Evolutionary conservation across 768 basidiomycete species (phyloP), one percentile per base, ranked within the genome.

Genomic region (Pisolithus microcarpus): DNA sequence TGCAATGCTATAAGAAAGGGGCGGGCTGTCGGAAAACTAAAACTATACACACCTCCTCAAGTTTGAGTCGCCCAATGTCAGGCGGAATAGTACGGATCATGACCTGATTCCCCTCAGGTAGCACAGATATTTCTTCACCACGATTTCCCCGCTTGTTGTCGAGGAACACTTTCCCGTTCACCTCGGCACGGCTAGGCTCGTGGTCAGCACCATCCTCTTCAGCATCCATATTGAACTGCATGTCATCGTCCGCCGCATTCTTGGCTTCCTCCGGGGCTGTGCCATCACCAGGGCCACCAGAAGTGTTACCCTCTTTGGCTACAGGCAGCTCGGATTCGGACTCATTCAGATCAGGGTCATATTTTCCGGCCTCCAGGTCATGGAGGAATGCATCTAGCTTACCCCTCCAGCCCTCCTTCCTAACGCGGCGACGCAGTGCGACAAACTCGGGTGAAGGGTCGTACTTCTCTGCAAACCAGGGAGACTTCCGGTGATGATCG

Each of bases 381-480:
- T 79, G 73, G 56, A 93, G 62, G 67, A 95, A 95, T 34, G 75
- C 68, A 59, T 82, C 76, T 50, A 86, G 67, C 53, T 84, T 78
- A 43, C 84, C 83, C 65, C 77, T 82, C 85, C 92, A 89, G 24
- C 91, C 94, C 56, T 87, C 82, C 69, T 82, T 86, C 65, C 87
- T 80, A 55, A 92, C 81, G 58, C 91, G 78, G 55, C 75, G 75
- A 60, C 94, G 85, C 65, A 93, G 72, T 49, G 76, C 75, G 50
- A 79, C 76, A 62, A 78, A 80, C 59, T 90, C 85, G 47, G 80
- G 74, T 38, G 81, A 69, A 51, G 86, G 86, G 54, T 92, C 90
- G 73, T 97, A 97, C 68, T 91, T 90, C 76, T 97, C 94, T 50
- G 83, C 81, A 74, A 96, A 97, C 94, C 94, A 97, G 13, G 91